Evolutionary conservation across 495 filamentous ascomycete genomes (phyloP), one percentile per base, ranked within the genome.

Genomic region (Penicillium lagena): DNA sequence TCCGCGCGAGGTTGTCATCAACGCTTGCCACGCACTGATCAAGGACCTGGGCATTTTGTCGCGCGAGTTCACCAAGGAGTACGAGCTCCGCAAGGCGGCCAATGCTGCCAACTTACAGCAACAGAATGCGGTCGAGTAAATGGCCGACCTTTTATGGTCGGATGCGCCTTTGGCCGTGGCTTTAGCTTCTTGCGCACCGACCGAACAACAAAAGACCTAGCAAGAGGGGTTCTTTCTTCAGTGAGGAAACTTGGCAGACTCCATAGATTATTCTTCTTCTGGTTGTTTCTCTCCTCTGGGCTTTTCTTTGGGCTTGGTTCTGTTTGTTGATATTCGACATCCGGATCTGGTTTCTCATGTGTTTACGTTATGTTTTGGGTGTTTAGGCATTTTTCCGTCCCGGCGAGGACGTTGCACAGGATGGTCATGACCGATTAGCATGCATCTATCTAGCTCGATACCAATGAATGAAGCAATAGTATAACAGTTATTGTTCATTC

Each of bases 21-120:
- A 78, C 31, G 79, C 81, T 35, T 94, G 85, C 69, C 77, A 85
- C 60, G 81, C 86, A 43, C 68, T 96, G 15, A 85, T 99, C 41
- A 72, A 78, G 42, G 81, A 89, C 43, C 74, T 94, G 46, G 83
- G 78, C 17, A 80, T 80, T 40, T 63, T 97, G 15, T 85, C 81
- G 31, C 81, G 87, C 40, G 86, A 95, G 56, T 95, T 98, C 64
- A 94, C 89, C 38, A 94, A 94, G 62, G 94, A 99, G 67, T 94
- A 81, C 59, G 90, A 96, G 52, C 73, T 96, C 45, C 84, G 90
- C 53, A 94, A 91, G 72, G 95, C 91, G 75, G 86, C 86, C 17
- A 80, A 81, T 12, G 82, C 78, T 33, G 62, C 64, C 38, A 55
- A 52, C 40, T 58, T 67, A 49, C 67, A 71, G 35, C 58, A 62